Evolutionary conservation across 352 stramenopile species (phyloP).

Genomic region (Pythium diclinum): DNA sequence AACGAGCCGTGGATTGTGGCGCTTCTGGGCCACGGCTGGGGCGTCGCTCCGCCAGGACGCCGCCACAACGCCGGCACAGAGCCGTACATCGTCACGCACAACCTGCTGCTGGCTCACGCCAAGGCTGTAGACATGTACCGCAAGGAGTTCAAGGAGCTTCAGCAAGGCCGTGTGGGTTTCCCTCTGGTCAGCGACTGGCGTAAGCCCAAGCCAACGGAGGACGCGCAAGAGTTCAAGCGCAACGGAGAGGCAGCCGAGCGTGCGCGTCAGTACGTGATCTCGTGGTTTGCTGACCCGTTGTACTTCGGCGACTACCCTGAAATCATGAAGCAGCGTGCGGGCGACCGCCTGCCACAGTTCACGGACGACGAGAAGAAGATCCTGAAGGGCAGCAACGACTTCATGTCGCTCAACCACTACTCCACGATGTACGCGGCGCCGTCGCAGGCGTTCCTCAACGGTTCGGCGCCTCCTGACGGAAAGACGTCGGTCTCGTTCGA

Average conservation of each 20-base stretch:
- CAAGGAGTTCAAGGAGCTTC: slow-evolving; percentile 27
- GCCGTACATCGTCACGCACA: slow-evolving; percentile 60
- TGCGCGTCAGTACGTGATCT: slow-evolving; percentile 83
- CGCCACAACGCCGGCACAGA: slow-evolving; percentile 31
- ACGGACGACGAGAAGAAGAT: slow-evolving; percentile 1
- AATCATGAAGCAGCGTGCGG: slow-evolving; percentile 81
- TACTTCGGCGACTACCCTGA: slow-evolving; percentile 90
- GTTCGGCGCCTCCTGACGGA: slow-evolving; percentile 1
- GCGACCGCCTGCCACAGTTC: background rate
- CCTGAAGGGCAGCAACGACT: slow-evolving; percentile 2
- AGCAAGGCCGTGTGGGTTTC: slow-evolving; percentile 89
- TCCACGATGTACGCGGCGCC: slow-evolving; percentile 14
- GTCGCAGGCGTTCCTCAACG: slow-evolving; percentile 1
- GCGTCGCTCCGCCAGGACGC: slow-evolving; percentile 65
- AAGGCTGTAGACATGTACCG: slow-evolving; percentile 78
- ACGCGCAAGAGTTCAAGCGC: slow-evolving; percentile 45
- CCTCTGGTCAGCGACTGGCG: slow-evolving; percentile 89
- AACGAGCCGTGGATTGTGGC: slow-evolving; percentile 89
- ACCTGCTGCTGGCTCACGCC: slow-evolving; percentile 89
- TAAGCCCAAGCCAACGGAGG: slow-evolving; percentile 56
- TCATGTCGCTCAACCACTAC: slow-evolving; percentile 43
- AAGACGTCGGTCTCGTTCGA: background rate
- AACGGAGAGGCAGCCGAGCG: slow-evolving; percentile 68
- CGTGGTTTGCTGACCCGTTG: slow-evolving; percentile 91
- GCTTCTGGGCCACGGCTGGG: slow-evolving; percentile 43